Evolutionary conservation across 352 stramenopile genomes (phyloP), one percentile per base, ranked within the genome.

Genomic region (Phytophthora podocarpi): DNA sequence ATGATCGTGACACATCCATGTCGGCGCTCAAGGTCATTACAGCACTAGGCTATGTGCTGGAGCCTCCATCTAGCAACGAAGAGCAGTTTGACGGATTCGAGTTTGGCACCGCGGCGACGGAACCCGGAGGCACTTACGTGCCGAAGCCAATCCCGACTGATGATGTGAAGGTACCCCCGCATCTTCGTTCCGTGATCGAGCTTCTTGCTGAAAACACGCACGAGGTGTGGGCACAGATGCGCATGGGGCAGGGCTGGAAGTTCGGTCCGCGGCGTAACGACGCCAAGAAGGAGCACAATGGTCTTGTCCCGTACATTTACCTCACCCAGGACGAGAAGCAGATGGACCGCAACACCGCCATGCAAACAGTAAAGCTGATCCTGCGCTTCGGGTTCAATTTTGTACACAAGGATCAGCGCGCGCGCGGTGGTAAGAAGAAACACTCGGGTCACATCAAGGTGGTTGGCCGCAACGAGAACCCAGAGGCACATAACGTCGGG

Each of bases 331-430:
- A 90, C 0, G 82, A 93, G 51, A 90, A 91, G 70, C 76, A 91
- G 37, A 93, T 93, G 84, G 82, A 93, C 47, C 78, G 84, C 41
- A 91, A 93, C 54, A 93, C 82, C n/a, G 82, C 82, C 21, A 80
- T 93, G 75, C 81, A 93, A 59, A 90, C 83, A 5, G 78, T 91
- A 11, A 93, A 93, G 59, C 42, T 89, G 31, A 93, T 93, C 28
- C 46, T 91, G 50, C 78, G 80, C 50, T 90, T 82, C 47, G 83
- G 83, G 6, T 93, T 89, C 49, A 64, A 54, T 18, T 89, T 93
- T 28, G 75, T 77, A 36, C 83, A 89, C 58, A 82, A 80, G 36
- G 76, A 91, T 68, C 72, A 88, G 47, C 47, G 72, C 30, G 62
- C 70, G 10, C 72, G 70, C 16, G 50, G 55, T 12, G 48, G 62